phyloP scores from a whole-genome alignment of 2,329 filamentous ascomycete species.

The Claviceps maximensis region DNA sequence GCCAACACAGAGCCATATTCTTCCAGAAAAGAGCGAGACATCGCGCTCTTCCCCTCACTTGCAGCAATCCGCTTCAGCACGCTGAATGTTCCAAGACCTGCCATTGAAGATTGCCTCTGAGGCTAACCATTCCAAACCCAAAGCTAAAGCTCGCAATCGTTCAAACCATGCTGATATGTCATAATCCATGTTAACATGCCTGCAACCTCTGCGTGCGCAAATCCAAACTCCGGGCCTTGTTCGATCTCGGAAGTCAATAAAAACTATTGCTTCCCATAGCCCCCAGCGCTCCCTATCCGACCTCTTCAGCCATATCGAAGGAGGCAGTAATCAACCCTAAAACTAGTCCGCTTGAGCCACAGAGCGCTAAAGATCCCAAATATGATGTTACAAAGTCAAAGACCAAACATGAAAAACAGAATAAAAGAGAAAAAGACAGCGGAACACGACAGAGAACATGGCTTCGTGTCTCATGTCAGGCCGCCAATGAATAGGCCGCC shows the following conservation, averaged over 20 bases:
- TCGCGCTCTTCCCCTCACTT: neutral
- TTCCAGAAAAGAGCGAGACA: neutral
- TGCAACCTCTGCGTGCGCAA: conserved; percentile 6
- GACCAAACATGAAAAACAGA: neutral
- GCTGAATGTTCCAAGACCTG: neutral
- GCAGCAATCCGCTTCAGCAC: neutral
- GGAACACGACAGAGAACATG: neutral
- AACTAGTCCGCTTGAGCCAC: conserved; percentile 6
- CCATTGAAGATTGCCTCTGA: neutral
- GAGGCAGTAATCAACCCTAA: neutral
- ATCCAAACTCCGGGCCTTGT: conserved; percentile 13
- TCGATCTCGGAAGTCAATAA: neutral
- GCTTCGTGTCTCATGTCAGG: neutral
- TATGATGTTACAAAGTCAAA: conserved; percentile 19
- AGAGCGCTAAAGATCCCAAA: conserved; percentile 5
- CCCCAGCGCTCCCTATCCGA: neutral
- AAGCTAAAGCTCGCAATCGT: neutral
- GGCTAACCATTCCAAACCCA: neutral
- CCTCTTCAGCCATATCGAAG: neutral
- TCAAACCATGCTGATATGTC: conserved; percentile 6
- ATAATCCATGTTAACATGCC: conserved; percentile 10
- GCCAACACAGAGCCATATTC: neutral
- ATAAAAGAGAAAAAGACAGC: neutral
- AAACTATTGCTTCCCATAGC: conserved; percentile 1
- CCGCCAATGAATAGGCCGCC: neutral